Evolutionary conservation across 768 basidiomycete species (phyloP), one percentile per base, ranked within the genome.

Genomic region (Trametes cinnabarina): DNA sequence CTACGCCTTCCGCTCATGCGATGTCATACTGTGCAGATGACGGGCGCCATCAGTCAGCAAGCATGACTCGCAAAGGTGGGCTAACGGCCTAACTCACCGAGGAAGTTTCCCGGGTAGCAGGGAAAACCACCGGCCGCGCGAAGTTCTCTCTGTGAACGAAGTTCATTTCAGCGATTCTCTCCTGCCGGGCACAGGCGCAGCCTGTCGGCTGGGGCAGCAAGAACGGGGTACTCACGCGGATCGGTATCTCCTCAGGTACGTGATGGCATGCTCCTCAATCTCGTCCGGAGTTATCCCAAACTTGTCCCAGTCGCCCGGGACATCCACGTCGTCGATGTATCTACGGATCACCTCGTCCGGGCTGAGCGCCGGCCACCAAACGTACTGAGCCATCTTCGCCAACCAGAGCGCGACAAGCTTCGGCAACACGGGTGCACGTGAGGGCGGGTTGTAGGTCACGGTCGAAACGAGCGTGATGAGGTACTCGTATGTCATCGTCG

Each of bases 261-360:
- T 85, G 74, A 98, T 89, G 20, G 95, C 96, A 61, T 91, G 85
- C 52, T 83, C 79, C 76, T 98, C 95, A 60, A 98, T 82, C 67
- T 88, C 86, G 56, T 90, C 84, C 26, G 95, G 95, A 26, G 74
- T 74, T 56, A 98, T 84, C 22, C 90, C 90, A 59, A 97, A 78
- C 44, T 82, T 81, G 64, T 85, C 85, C 94, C 94, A 98, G 69
- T 88, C 88, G 22, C 92, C 92, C 19, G 77, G 79, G 57, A 77
- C 82, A 55, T 85, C 81, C 35, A 77, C 77, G 72, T 98, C 95
- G 74, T 94, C 82, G 64, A 98, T 83, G 71, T 84, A 97, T 58
- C 92, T 83, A 67, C 97, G 80, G 66, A 83, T 81, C 20, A 99
- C 87, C 72, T 97, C 94, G 70, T 99, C 96, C 1, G 94, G 92